Base-by-base conservation (phyloP, 2,329 filamentous ascomycete species). In the Ceratocystis smalleyi region DNA sequence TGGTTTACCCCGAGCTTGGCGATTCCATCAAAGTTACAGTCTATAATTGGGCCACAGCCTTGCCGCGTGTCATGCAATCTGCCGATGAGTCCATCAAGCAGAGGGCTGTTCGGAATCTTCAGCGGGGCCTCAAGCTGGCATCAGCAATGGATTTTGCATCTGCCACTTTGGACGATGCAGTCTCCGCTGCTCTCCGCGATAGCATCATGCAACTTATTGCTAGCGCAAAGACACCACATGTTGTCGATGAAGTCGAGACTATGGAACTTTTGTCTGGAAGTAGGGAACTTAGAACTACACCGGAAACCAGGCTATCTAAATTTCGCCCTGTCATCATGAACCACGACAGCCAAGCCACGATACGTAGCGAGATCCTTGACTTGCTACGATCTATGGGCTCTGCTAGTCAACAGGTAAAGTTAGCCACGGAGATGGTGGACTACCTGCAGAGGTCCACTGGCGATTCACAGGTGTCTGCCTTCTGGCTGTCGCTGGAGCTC, bases 51-150 rank as follows among this genome's bases (percentile, higher is more conserved):
- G 81, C 91, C 27, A 83, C 83, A 1, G 86, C 89, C 49, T 80
- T 99, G 19, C 86, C 92, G 4, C 82, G 91, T 17, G 75, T 89
- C 15, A 91, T 96, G 84, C 89, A 92, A 72, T 83, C 85, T 7
- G 87, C 85, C 68, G 91, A 97, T 69, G 90, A 96, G 69, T 79
- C 79, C n/a, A 77, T 81, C 32, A 95, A 95, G 72, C 80, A 84
- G 67, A 80, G 81, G 64, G 84, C 86, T 1, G 81, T 97, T 30
- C 80, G 81, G 32, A 89, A 92, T 67, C 80, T 99, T n/a, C 82
- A 86, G 15, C 86, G 85, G 59, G 85, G 88, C 0, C 84, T 89
- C 62, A 78, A 82, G 35, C 73, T 92, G 6, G 76, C 94, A 22
- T 81, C 80, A 19, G 77, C 80, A 3, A 77, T 89, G 19, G 81